phyloP scores from a whole-genome alignment of 2,329 filamentous ascomycete species.

The Beauveria pseudobassiana region DNA sequence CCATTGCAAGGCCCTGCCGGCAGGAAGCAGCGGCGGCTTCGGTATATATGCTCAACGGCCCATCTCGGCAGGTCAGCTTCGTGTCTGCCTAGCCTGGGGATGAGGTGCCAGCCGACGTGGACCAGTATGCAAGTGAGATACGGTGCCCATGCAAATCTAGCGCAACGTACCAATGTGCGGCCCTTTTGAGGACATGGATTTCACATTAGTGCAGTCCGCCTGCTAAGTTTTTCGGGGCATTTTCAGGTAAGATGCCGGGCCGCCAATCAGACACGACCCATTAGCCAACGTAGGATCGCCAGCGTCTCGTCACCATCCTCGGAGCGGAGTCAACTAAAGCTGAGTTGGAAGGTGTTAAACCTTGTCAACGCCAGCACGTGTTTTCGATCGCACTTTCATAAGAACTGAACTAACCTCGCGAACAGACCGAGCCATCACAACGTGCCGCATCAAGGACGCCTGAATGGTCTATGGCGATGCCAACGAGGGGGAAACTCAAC shows the following conservation, averaged over 20 bases:
- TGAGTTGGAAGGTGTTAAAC: constrained; percentile 3
- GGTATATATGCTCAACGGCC: neutral
- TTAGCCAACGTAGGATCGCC: neutral
- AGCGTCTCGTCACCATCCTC: neutral
- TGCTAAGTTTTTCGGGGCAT: neutral
- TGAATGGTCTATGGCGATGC: neutral
- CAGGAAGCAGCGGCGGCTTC: neutral
- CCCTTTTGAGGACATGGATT: neutral
- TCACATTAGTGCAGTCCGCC: neutral
- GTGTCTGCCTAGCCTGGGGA: neutral
- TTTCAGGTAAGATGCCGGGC: neutral
- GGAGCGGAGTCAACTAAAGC: constrained; percentile 7
- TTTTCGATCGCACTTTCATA: neutral
- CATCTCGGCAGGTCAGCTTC: neutral
- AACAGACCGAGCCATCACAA: neutral
- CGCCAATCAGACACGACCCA: neutral
- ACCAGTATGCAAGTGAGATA: neutral
- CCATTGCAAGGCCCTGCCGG: neutral
- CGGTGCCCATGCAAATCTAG: neutral
- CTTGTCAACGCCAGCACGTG: neutral
- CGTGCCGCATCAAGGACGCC: neutral
- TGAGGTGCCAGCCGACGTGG: neutral
- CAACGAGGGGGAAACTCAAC: too few relatives aligned
- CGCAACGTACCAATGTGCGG: neutral
- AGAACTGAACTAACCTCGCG: neutral